Evolutionary conservation across 2,329 filamentous ascomycete genomes (phyloP), one percentile per base, ranked within the genome.

Genomic region (Neonectria sp.): DNA sequence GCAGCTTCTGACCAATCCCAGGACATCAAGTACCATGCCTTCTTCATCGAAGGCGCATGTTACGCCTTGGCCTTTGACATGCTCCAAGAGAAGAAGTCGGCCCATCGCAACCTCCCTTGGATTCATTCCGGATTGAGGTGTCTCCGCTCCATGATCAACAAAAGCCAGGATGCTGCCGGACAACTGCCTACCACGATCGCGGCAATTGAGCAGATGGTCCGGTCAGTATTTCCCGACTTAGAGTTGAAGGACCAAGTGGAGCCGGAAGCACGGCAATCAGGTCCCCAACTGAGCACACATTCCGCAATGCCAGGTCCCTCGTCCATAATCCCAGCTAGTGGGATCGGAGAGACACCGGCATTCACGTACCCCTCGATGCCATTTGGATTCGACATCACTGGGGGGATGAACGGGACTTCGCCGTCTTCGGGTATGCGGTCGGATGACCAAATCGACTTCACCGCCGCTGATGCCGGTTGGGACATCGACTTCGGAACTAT

Each of bases 21-120:
- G 83, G 79, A 83, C 74, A 73, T 84, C 4, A 82, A 82, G 40
- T 85, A 84, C 29, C 82, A 84, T 29, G 81, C 77, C 6, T 84
- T 82, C 55, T 84, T 85, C 55, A 73, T 84, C 11, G 78, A 81
- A 37, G 83, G 82, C 33, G 81, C 82, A 13, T 77, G 77, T 12
- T 83, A 83, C 55, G 79, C 79, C 3, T 64, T 85, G 3, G 79
- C 82, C 9, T 83, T 83, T 52, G 82, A 85, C 55, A 76, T 85
- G 53, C 74, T 85, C 21, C 81, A 84, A 35, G 79, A 82, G 13
- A 75, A 79, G 24, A 73, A 75, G 52, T 73, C 77, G 2, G 78
- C 81, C 2, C 63, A 78, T n/a, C 74, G 75, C 3, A 82, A 83
- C 60, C 73, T 85, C 3, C 82, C 81, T 1, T 84, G 81, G 81